Evolutionary conservation across 331 rosid species (phyloP), one percentile per base, ranked within the genome.

Genomic region (Dryas integrifolia): DNA sequence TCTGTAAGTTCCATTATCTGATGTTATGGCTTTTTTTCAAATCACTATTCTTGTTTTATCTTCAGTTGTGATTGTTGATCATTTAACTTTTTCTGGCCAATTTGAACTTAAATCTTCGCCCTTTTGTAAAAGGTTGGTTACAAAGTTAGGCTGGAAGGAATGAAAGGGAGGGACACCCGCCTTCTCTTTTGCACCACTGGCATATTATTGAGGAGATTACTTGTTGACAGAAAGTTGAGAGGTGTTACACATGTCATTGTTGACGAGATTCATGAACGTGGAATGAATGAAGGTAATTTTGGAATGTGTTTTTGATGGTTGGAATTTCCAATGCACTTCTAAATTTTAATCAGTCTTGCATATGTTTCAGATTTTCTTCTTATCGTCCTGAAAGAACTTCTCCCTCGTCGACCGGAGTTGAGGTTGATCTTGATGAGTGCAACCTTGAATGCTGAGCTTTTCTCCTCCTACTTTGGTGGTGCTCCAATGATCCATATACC

Each of bases 161-260:
- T 84, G 53, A 81, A 78, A 64, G 88, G 88, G 69, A 72, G 82
- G 75, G 88, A 84, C 55, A 84, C 88, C 4, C 83, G 88, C n/a
- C 86, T 81, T 78, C 83, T 84, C n/a, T 84, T 84, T 51, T 84
- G 88, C 80, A 84, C 88, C 59, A 84, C 88, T 5, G 88, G 88
- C 26, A 79, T 84, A 67, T 63, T 84, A 52, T 72, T 84, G 83
- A 78, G 88, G 74, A 81, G 88, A 78, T 76, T 84, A 67, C 85
- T 84, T 64, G 76, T 84, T 16, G 88, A 84, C 59, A 81, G 88
- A 81, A 81, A 58, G 66, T 78, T 84, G 75, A 81, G 59, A 64
- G 88, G 88, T 57, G 85, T 84, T 56, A 68, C 86, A 15, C 88
- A 84, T 64, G 85, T 84, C 15, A 72, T 84, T 69, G 83, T 84